Evolutionary conservation across 495 filamentous ascomycete genomes (phyloP).

Genomic region (Apiosordaria backusii): DNA sequence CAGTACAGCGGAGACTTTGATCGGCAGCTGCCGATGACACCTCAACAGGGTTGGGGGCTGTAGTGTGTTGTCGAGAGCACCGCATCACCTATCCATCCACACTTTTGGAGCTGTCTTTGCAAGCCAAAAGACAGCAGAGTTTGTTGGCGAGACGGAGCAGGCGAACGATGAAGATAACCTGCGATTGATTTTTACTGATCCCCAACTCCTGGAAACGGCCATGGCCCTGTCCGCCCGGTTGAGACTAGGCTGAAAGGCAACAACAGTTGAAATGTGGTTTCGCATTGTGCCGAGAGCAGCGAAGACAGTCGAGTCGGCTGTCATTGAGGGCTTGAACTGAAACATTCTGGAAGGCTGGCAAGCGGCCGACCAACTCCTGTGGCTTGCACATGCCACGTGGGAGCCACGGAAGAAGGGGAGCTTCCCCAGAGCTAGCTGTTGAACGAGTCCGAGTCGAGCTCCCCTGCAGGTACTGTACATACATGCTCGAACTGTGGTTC

Average conservation of each 20-base stretch:
- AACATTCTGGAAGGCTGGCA: conserved; percentile 22
- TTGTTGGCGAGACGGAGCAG: conserved; percentile 19
- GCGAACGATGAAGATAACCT: neutral
- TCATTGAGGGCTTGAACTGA: conserved; percentile 13
- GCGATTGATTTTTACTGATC: neutral
- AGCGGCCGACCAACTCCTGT: neutral
- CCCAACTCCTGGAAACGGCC: conserved; percentile 28
- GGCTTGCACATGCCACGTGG: conserved; percentile 20
- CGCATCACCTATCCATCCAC: neutral
- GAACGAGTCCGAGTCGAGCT: neutral
- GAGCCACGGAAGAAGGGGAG: conserved; percentile 19
- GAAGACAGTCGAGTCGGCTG: too few relatives aligned
- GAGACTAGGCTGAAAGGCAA: conserved; percentile 27
- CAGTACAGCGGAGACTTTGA: conserved; percentile 28
- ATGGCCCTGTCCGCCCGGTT: conserved; percentile 17
- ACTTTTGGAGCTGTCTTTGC: neutral
- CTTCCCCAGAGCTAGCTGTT: conserved; percentile 1
- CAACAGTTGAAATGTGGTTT: conserved; percentile 17
- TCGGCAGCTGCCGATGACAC: conserved; percentile 31
- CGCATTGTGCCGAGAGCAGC: conserved; percentile 14
- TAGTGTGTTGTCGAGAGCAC: neutral
- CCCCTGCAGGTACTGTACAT: neutral
- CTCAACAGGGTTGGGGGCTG: neutral
- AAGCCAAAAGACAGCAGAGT: neutral
- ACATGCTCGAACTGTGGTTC: neutral